Base-by-base conservation (phyloP, 805 yeast genomes). In the Kodamaea restingae region DNA sequence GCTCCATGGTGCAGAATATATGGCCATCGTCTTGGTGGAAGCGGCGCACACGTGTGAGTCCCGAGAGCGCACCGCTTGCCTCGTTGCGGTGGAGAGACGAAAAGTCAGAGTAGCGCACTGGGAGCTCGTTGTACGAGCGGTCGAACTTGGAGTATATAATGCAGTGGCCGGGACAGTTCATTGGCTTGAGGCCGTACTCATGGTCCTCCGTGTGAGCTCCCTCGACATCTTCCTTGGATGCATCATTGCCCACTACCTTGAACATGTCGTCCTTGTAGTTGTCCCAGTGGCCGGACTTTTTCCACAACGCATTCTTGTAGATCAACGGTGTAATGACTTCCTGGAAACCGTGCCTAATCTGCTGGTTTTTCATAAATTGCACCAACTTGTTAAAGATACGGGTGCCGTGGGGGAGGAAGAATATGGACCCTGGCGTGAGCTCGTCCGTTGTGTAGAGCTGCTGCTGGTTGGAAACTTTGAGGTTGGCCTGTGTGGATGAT, bases 21-120 rank as follows among this genome's bases (percentile, higher is more conserved):
- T 93, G 98, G 6, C 97, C 98, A 59, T 93, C 98, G 60, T 93
- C 98, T 64, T 93, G 98, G 61, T 93, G 98, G 64, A 93, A 93
- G 46, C 96, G 71, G 42, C 98, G 76, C 3, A 93, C 96, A 41
- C 98, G 71, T 0, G 98, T 93, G 26, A 93, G 67, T 0, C 98
- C 98, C 5, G 91, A 76, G 15, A 93, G 71, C 1, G 98, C 95
- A 2, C 98, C 98, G 41, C 95, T 82, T 18, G 95, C 82, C 61
- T 93, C 98, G 55, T 93, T 93, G 54, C 98, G 73, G 60, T 93
- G 98, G 43, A 93, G 66, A 2, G 95, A 87, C 17, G 95, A 83
- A 64, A 91, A 91, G 60, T 93, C 98, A 15, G 95, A 80, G 48
- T 75, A 75, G 47, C 97, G 65, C 30, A 91, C 65, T 0, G 98